phyloP scores from a whole-genome alignment of 2,329 filamentous ascomycete species.

The Cladophialophora bantiana region DNA sequence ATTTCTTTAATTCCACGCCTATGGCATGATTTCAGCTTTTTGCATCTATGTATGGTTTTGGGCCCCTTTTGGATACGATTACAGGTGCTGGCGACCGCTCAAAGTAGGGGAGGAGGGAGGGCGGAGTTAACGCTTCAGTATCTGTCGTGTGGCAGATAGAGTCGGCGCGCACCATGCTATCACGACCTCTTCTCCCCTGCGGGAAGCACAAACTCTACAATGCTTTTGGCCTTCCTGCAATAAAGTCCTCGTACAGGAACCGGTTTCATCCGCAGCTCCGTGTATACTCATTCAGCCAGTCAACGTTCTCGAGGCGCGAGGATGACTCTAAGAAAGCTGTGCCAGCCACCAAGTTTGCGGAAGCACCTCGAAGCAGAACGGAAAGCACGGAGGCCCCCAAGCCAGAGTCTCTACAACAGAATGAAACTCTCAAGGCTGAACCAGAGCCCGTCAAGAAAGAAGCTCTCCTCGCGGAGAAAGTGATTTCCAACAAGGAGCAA shows the following conservation, averaged over 20 bases:
- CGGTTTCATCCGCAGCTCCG: background rate
- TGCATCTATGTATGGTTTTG: background rate
- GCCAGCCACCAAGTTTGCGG: slow-evolving; percentile 25
- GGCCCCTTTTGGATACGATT: background rate
- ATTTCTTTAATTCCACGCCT: background rate
- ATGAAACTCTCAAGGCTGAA: slow-evolving; percentile 34
- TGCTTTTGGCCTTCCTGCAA: background rate
- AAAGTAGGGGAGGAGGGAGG: slow-evolving; percentile 1
- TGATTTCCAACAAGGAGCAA: slow-evolving; percentile 79
- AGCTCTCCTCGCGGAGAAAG: slow-evolving; percentile 69
- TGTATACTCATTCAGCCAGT: slow-evolving; percentile 18
- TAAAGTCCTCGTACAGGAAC: background rate
- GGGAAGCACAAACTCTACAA: slow-evolving; percentile 22
- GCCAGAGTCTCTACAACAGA: slow-evolving; percentile 36
- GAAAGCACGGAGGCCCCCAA: slow-evolving; percentile 30
- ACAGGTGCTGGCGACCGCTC: background rate
- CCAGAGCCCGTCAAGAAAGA: slow-evolving; percentile 54
- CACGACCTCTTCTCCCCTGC: slow-evolving; percentile 17
- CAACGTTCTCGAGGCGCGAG: slow-evolving; percentile 22
- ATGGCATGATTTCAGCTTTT: background rate
- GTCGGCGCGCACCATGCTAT: slow-evolving; percentile 22
- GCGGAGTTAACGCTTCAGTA: background rate
- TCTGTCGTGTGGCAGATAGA: background rate
- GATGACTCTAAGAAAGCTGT: slow-evolving; percentile 17
- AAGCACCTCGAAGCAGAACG: slow-evolving; percentile 25